phyloP scores from a whole-genome alignment of 345 rosid genomes.

The Salix arbutifolia region DNA sequence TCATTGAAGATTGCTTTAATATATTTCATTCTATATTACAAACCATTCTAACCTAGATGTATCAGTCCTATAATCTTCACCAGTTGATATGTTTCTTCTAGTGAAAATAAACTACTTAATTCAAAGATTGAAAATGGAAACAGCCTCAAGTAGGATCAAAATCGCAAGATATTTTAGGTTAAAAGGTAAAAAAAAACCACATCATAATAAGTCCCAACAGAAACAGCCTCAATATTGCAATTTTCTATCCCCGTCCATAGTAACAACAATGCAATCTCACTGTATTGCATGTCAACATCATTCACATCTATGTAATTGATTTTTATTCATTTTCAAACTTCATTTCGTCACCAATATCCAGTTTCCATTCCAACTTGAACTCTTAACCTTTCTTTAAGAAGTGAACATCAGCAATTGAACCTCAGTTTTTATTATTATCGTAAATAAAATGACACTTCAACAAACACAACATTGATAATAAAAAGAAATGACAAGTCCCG shows the following conservation, averaged over 20 bases:
- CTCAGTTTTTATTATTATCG: background rate
- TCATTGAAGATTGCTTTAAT: background rate
- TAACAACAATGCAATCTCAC: background rate
- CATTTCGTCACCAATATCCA: background rate
- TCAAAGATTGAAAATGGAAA: background rate
- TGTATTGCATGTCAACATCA: no score
- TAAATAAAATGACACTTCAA: slow-evolving; percentile 6
- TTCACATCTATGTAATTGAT: background rate
- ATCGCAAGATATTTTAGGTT: background rate
- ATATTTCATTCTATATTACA: background rate
- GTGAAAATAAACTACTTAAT: background rate
- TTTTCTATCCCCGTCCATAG: background rate
- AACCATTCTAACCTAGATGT: background rate
- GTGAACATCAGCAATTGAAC: slow-evolving; percentile 4
- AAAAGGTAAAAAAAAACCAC: background rate
- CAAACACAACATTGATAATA: background rate
- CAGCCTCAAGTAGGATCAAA: background rate
- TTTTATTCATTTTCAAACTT: background rate
- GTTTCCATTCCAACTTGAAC: background rate
- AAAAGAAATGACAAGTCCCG: slow-evolving; percentile 14
- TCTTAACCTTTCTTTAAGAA: background rate
- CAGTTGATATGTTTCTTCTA: background rate
- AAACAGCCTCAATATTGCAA: background rate
- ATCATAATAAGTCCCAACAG: background rate
- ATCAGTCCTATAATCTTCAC: background rate